Percentiles rank a stretch among this genome's conserved stretches.
phyloP scores from a whole-genome alignment of 192 early-diverging fungal species.

The Chytriomyces hyalinus region DNA sequence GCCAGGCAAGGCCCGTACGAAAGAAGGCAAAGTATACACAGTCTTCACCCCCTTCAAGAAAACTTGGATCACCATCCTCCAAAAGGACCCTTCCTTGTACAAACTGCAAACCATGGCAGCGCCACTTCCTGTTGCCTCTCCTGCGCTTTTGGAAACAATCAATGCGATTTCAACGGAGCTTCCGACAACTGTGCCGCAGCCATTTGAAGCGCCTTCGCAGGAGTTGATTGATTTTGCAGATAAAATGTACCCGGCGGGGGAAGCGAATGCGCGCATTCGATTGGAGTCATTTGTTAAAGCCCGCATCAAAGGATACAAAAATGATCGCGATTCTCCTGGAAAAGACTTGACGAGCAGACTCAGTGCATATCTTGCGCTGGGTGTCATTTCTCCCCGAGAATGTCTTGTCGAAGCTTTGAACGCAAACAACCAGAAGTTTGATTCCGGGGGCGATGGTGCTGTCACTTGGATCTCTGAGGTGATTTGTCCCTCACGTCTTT shows the following conservation, averaged over 20 bases:
- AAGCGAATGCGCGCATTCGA: conserved; percentile 52
- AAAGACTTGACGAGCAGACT: conserved; percentile 41
- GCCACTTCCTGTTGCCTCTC: neutral
- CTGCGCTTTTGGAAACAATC: conserved; percentile 3
- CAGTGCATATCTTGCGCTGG: conserved; percentile 58
- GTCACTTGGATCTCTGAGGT: conserved; percentile 68
- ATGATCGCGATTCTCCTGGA: conserved; percentile 47
- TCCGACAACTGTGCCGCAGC: conserved; percentile 2
- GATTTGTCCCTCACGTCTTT: conserved; percentile 45
- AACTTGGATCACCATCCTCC: conserved; percentile 24
- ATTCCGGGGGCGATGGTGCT: conserved; percentile 56
- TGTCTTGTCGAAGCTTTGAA: conserved; percentile 56
- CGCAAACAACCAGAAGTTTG: conserved; percentile 55
- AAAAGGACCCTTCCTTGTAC: conserved; percentile 1
- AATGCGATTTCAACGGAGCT: neutral
- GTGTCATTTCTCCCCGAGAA: conserved; percentile 56
- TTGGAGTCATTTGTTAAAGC: conserved; percentile 46
- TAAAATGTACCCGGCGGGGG: conserved; percentile 57
- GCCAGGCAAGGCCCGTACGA: conserved; percentile 56
- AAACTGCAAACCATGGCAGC: neutral
- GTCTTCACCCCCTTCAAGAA: conserved; percentile 62
- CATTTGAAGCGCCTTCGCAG: neutral
- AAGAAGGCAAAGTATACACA: conserved; percentile 49
- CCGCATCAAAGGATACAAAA: conserved; percentile 47
- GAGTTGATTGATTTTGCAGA: neutral